These are phyloP conservation scores for Clonostachys sp. DNA, from an alignment of 2,329 filamentous ascomycete species.

Conservation along the genomic window DNA sequence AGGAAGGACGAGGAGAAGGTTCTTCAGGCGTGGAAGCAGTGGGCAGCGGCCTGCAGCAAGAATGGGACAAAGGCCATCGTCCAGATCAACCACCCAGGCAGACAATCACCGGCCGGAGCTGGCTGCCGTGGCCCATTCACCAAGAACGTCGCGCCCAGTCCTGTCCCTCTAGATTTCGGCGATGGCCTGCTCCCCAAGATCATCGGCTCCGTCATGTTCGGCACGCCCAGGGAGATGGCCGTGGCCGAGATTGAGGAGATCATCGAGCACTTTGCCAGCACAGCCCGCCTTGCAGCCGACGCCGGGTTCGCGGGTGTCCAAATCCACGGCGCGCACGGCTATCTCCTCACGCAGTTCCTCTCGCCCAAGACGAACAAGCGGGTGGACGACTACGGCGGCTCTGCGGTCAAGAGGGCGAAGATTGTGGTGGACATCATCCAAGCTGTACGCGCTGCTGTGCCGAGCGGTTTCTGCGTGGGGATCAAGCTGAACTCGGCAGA, in stretches of 20 bases:
- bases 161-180: neutral
- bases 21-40: slow-evolving; percentile 28
- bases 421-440: slow-evolving; percentile 47
- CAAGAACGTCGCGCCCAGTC: neutral
- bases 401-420: slow-evolving; percentile 38
- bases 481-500: slow-evolving; percentile 56
- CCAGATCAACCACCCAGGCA: slow-evolving; percentile 40
- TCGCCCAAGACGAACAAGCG: slow-evolving; percentile 43
- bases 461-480: slow-evolving; percentile 39
- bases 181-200: slow-evolving; percentile 4
- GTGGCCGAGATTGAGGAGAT: slow-evolving; percentile 46
- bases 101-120: slow-evolving; percentile 30
- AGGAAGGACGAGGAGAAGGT: slow-evolving; percentile 17
- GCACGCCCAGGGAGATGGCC: slow-evolving; percentile 53
- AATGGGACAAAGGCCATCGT: slow-evolving; percentile 30
- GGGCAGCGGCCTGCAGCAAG: slow-evolving; percentile 20
- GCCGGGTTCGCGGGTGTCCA: slow-evolving; percentile 41
- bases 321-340: slow-evolving; percentile 49
- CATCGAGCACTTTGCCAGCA: slow-evolving; percentile 45
- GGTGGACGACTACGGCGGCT: slow-evolving; percentile 51
- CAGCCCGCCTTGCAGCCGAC: slow-evolving; percentile 39
- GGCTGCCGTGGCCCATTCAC: neutral
- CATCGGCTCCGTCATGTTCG: slow-evolving; percentile 31
- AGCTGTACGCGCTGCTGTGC: slow-evolving; percentile 30
- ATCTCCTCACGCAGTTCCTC: slow-evolving; percentile 53